phyloP scores from a whole-genome alignment of 129 eudicot species.

The Kitagawia praeruptora region DNA sequence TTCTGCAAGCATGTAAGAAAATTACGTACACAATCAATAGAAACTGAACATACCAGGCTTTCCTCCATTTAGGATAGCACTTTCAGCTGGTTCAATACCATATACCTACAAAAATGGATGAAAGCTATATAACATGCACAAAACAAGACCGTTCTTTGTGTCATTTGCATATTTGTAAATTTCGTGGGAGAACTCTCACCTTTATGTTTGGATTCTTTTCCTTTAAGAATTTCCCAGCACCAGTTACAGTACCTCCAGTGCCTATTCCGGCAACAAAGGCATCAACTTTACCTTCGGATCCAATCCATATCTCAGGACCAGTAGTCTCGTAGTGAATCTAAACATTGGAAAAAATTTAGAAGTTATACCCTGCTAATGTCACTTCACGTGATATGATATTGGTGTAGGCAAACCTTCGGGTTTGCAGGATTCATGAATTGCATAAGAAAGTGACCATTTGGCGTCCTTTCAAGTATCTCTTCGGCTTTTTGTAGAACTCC shows the following conservation, averaged over 20 bases:
- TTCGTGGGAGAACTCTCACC: slow-evolving; percentile 25
- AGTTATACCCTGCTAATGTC: background rate
- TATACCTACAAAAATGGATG: slow-evolving; percentile 28
- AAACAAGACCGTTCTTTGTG: background rate
- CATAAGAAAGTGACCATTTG: slow-evolving; percentile 38
- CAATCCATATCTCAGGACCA: slow-evolving; percentile 66
- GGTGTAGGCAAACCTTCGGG: slow-evolving; percentile 36
- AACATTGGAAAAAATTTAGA: background rate
- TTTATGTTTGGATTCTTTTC: slow-evolving; percentile 50
- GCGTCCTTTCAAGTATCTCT: slow-evolving; percentile 44
- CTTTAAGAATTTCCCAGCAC: slow-evolving; percentile 54
- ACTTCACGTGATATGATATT: background rate
- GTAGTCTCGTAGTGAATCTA: slow-evolving; percentile 66
- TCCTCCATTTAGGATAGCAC: slow-evolving; percentile 54
- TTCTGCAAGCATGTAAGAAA: background rate
- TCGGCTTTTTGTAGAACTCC: slow-evolving; percentile 28
- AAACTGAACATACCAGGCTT: slow-evolving; percentile 32
- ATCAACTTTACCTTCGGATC: slow-evolving; percentile 49
- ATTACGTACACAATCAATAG: background rate
- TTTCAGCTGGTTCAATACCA: slow-evolving; percentile 69
- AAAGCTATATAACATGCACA: slow-evolving; percentile 3
- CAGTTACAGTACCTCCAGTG: slow-evolving; percentile 72
- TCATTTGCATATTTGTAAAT: background rate
- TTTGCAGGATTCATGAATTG: slow-evolving; percentile 75
- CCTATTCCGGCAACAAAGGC: slow-evolving; percentile 62